Evolutionary conservation across 208 protist species (phyloP).

Genomic region (Crithidia bombi): DNA sequence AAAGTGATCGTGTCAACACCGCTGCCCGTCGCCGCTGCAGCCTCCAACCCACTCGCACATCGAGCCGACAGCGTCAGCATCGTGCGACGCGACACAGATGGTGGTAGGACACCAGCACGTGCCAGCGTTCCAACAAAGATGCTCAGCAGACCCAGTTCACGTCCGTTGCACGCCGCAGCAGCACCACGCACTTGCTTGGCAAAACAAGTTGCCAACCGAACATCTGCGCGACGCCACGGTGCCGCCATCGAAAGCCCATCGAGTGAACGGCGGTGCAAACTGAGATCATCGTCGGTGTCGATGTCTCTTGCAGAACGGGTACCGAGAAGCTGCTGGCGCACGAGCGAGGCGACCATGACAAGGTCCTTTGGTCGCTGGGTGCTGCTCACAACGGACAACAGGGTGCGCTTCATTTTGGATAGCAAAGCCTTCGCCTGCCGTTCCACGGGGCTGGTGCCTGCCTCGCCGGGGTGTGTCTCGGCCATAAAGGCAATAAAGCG

Average conservation of each 20-base stretch:
- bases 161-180: constrained; percentile 26
- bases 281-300: neutral
- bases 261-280: neutral
- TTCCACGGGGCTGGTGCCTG: neutral
- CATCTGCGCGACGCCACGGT: constrained; percentile 18
- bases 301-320: neutral
- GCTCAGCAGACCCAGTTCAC: constrained; percentile 42
- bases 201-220: constrained; percentile 26
- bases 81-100: neutral
- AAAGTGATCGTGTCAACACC: neutral
- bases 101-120: constrained; percentile 9
- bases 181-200: constrained; percentile 7
- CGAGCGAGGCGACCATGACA: constrained; percentile 18
- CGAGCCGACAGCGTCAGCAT: constrained; percentile 18
- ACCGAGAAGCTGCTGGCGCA: constrained; percentile 20
- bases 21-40: neutral
- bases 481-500: constrained; percentile 4
- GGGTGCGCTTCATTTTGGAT: constrained; percentile 1
- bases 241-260: neutral
- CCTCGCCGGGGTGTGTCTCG: neutral
- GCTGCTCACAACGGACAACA: neutral
- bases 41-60: constrained; percentile 15
- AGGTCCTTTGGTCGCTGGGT: constrained; percentile 21
- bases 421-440: constrained; percentile 9
- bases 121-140: constrained; percentile 25